These are phyloP conservation scores for Fusarium vanettenii DNA, from an alignment of 2,329 filamentous ascomycete genomes.

Conservation along the genomic window DNA sequence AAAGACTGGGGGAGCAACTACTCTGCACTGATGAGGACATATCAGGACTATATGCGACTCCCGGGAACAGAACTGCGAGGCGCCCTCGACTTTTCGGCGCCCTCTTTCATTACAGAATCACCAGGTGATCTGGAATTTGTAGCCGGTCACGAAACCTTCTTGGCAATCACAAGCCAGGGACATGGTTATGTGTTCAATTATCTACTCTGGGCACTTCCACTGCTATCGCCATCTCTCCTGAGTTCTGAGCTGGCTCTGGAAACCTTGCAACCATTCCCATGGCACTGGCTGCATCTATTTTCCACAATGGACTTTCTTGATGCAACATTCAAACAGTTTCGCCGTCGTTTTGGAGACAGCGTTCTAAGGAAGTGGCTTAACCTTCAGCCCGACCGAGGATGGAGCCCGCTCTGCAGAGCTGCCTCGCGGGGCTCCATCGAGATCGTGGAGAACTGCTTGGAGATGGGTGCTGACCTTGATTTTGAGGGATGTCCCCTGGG, in stretches of 20 bases:
- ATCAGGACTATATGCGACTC: background rate
- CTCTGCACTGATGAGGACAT: background rate
- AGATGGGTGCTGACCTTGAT: slow-evolving; percentile 4
- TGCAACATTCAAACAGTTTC: background rate
- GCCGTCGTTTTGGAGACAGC: background rate
- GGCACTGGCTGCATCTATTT: background rate
- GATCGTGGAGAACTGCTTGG: slow-evolving; percentile 3
- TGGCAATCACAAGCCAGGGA: background rate
- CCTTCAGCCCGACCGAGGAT: background rate
- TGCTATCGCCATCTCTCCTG: background rate
- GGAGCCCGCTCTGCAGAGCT: slow-evolving; percentile 22
- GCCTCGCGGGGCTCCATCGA: background rate
- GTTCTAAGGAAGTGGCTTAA: background rate
- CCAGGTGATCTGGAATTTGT: background rate
- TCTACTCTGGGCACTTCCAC: background rate
- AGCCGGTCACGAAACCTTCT: background rate
- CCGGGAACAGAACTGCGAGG: background rate
- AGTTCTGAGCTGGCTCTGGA: background rate
- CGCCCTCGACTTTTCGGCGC: background rate
- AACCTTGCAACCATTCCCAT: background rate
- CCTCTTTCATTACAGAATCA: background rate
- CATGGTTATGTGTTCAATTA: background rate
- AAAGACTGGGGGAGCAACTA: background rate
- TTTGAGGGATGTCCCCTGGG: slow-evolving; percentile 19
- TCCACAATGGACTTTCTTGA: too few species aligned